Base-by-base conservation (phyloP, 352 stramenopile genomes). In the Pythium sp. region DNA sequence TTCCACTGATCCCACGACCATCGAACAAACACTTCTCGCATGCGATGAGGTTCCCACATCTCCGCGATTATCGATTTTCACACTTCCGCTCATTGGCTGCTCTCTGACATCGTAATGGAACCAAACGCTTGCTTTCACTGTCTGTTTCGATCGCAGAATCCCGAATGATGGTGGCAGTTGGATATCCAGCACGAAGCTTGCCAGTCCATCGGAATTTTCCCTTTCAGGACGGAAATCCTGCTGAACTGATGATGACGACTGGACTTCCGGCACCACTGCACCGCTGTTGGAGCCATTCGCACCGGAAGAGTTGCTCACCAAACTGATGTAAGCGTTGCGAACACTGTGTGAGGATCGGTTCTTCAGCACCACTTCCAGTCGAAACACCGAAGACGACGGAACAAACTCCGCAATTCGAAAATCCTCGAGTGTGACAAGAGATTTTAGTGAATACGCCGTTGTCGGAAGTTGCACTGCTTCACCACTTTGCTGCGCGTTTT, bases 371-470 rank as follows among this genome's bases (percentile, higher is more conserved):
- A 78, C 71, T 72, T 81, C 59, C n/a, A 72, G 61, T 26, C 71
- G 66, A 26, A 83, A 30, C 60, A 77, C 57, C 5, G 75, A 82
- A 7, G 73, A 64, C 12, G 72, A 76, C n/a, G 77, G 68, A n/a
- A 75, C 53, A 66, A 82, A 84, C 36, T 74, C 51, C 9, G 76
- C 62, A n/a, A 84, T 34, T 61, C 56, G 62, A 58, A 84, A 81
- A n/a, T 69, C 28, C 51, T 74, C 58, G 56, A 86, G 54, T 14
- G 54, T 56, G 15, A 82, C 65, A 67, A 76, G 68, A 6, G 65
- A 3, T 41, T 56, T 26, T 68, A 46, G 43, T 72, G 24, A 53
- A 64, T 36, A 61, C 22, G 8, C 34, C 18, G 43, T 2, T 9
- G 54, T 2, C 32, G 38, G 38, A 26, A 36, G 22, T 14, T 36